Conservation (phyloP, 768 basidiomycete species). For the Naganishia vishniacii region DNA sequence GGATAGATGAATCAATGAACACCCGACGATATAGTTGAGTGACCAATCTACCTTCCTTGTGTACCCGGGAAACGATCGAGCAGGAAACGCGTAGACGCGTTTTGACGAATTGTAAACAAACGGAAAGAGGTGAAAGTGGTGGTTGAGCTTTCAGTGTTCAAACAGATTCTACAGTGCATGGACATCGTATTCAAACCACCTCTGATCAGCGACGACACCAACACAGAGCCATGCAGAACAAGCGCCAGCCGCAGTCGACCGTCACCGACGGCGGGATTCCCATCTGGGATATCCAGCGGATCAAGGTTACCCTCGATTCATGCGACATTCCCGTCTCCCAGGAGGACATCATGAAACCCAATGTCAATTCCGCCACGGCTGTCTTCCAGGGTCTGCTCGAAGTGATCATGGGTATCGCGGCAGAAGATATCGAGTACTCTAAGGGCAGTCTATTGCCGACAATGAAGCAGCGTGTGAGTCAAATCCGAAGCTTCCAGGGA, state of each 20-base stretch:
- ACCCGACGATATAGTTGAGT: too few relatives aligned
- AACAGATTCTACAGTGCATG: constrained; percentile 2
- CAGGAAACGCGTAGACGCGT: not conserved
- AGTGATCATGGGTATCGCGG: constrained; percentile 14
- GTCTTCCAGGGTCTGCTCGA: constrained; percentile 12
- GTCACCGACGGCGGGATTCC: constrained; percentile 15
- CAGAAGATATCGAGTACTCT: constrained; percentile 14
- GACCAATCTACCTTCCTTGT: not conserved
- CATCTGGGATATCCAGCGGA: constrained; percentile 14
- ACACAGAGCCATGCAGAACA: constrained; percentile 10
- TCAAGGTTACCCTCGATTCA: constrained; percentile 14
- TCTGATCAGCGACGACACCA: not conserved
- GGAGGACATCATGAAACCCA: constrained; percentile 19
- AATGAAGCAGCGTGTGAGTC: constrained; percentile 10
- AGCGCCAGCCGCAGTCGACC: constrained; percentile 5
- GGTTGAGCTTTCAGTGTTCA: constrained; percentile 6
- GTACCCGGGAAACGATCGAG: not conserved
- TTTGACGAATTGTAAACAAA: too few relatives aligned
- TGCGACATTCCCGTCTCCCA: constrained; percentile 15
- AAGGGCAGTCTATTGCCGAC: constrained; percentile 10
- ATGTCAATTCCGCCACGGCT: constrained; percentile 8
- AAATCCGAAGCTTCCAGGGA: not conserved
- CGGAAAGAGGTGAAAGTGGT: too few relatives aligned
- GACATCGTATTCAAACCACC: too few relatives aligned
- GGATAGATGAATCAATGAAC: too few relatives aligned